These are phyloP conservation scores for Penicillium lagena DNA, from an alignment of 495 filamentous ascomycete species.

Conservation along the genomic window DNA sequence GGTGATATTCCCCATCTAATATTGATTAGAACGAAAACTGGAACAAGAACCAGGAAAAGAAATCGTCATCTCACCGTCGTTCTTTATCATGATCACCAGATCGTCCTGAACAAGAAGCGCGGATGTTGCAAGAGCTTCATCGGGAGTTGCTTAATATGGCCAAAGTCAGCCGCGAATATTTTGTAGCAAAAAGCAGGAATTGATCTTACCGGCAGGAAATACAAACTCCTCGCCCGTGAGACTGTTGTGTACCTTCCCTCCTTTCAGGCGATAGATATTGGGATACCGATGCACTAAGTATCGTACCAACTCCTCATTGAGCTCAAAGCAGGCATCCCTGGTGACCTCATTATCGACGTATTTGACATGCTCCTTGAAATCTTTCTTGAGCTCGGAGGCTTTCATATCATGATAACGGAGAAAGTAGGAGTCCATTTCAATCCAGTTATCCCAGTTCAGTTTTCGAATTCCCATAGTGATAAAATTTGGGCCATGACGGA, in stretches of 20 bases:
- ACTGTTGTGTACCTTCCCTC: constrained; percentile 54
- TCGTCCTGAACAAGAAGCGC: constrained; percentile 68
- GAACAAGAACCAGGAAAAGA: no score
- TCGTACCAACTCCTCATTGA: constrained; percentile 59
- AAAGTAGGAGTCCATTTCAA: constrained; percentile 70
- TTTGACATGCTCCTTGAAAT: constrained; percentile 11
- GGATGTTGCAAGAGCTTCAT: constrained; percentile 60
- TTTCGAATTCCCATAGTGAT: constrained; percentile 71
- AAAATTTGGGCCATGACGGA: constrained; percentile 60
- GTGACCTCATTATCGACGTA: constrained; percentile 37
- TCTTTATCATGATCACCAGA: constrained; percentile 70
- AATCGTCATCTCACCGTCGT: constrained; percentile 18
- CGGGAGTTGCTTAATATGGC: constrained; percentile 3
- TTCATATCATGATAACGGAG: constrained; percentile 62
- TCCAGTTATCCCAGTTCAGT: constrained; percentile 67
- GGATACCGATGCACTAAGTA: constrained; percentile 69
- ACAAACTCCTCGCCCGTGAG: constrained; percentile 60
- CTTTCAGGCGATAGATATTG: constrained; percentile 49
- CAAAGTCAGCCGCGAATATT: no score
- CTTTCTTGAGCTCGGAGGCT: constrained; percentile 45
- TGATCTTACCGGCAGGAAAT: constrained; percentile 48
- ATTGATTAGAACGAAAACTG: no score
- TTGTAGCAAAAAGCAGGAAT: neutral
- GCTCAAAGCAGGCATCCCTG: constrained; percentile 56
- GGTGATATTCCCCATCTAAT: constrained; percentile 61